Evolutionary conservation across 148 eudicot species (phyloP).

Genomic region (Selenicereus undatus): DNA sequence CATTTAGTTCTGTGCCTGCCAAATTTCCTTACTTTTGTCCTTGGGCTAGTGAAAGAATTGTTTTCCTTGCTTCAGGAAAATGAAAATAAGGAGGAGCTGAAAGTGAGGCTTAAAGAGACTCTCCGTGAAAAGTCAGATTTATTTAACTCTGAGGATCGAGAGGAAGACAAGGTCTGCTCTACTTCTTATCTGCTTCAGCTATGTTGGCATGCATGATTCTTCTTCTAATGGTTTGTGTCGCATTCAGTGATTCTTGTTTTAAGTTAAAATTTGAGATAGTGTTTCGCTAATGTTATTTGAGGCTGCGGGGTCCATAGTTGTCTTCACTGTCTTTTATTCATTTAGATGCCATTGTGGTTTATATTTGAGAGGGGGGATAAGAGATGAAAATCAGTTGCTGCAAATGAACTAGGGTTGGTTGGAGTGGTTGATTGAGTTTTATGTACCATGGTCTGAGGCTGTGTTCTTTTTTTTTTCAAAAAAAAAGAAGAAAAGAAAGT

Average conservation of each 20-base stretch:
- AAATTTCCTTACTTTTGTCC: not conserved
- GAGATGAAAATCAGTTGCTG: no score
- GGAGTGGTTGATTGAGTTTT: no score
- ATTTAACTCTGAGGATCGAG: constrained; percentile 60
- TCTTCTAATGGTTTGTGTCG: not conserved
- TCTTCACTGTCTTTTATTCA: no score
- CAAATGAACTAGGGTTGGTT: no score
- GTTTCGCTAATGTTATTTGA: not conserved
- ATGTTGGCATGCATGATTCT: not conserved
- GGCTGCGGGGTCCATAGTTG: no score
- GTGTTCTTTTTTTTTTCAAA: no score
- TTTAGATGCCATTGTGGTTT: no score
- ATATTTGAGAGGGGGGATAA: no score
- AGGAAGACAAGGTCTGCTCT: constrained; percentile 83
- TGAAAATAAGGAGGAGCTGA: constrained; percentile 86
- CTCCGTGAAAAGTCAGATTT: constrained; percentile 83
- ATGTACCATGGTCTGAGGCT: no score
- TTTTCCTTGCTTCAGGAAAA: constrained; percentile 34
- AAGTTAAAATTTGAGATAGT: not conserved
- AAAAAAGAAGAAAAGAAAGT: no score
- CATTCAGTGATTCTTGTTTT: not conserved
- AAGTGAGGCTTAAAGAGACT: constrained; percentile 66
- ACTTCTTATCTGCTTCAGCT: not conserved
- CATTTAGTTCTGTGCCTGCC: not conserved
- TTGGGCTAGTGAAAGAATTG: not conserved